Conservation (phyloP, 805 yeast species). For the Metschnikowia lochheadii region DNA sequence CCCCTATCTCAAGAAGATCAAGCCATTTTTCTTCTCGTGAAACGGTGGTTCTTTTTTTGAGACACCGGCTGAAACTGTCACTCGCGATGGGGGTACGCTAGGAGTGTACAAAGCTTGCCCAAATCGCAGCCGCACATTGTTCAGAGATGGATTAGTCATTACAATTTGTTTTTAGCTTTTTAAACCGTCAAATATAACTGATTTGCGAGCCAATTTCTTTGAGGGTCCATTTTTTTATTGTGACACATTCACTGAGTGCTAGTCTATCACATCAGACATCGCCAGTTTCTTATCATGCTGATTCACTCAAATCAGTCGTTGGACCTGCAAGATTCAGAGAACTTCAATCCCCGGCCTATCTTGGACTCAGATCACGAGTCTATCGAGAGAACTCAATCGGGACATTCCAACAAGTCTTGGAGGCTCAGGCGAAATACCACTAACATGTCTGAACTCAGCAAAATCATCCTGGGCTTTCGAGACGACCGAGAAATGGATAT, state of each 20-base stretch:
- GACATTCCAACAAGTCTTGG: constrained; percentile 5
- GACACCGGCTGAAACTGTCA: background rate
- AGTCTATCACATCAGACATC: background rate
- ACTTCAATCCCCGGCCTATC: constrained; percentile 8
- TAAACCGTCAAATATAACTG: background rate
- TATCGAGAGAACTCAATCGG: constrained; percentile 4
- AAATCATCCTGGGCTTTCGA: constrained; percentile 14
- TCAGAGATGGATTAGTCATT: background rate
- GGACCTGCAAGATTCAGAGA: constrained; percentile 8
- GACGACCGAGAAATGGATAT: constrained; percentile 17
- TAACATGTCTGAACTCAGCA: constrained; percentile 13
- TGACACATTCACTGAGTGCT: background rate
- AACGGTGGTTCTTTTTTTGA: background rate
- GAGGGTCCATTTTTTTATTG: background rate
- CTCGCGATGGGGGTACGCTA: background rate
- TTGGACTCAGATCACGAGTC: constrained; percentile 1
- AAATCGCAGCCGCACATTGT: constrained; percentile 1
- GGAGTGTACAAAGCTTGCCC: background rate
- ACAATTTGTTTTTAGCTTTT: background rate
- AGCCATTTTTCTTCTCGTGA: background rate
- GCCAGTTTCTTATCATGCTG: constrained; percentile 2
- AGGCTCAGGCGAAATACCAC: constrained; percentile 10
- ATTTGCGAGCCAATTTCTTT: background rate
- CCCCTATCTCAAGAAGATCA: background rate
- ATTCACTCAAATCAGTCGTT: constrained; percentile 4